Evolutionary conservation across 768 basidiomycete species (phyloP), one percentile per base, ranked within the genome.

Genomic region (Postia placenta): DNA sequence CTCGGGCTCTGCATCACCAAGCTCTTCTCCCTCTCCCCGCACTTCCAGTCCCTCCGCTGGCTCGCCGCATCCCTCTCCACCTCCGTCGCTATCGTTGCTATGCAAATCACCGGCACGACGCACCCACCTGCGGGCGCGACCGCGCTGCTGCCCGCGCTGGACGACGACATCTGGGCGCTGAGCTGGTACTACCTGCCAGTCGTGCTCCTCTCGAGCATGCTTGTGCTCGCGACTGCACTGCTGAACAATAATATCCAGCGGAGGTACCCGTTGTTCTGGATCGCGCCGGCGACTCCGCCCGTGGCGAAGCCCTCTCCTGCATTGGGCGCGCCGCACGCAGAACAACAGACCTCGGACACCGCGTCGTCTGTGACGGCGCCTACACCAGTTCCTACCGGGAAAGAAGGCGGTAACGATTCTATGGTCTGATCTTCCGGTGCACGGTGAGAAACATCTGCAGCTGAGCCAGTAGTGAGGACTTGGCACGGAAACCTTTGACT

Each of bases 91-190:
- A 54, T 62, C 30, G 72, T 76, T 15, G 56, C 67, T 20, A 79
- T 80, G 79, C 75, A 78, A 53, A 64, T 79, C 43, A 76, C 76
- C 7, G 60, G 59, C 9, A 80, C 74, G 5, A 71, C 70, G 7
- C 79, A 80, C 56, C 79, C 79, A 2, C 79, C 79, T 19, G 78
- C 76, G 44, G 80, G 78, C 49, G 79, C 76, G n/a, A 79, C 78
- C 1, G 76, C 78, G 19, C 64, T 80, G 27, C 64, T 80, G 9
- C 71, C 76, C 17, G 68, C 73, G 2, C 59, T 74, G 23, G 72
- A 70, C 55, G 51, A 64, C 12, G 66, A 74, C 14, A 60, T 76
- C 15, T 59, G 73, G 15, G 53, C 61, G n/a, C 24, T 44, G 17
- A 28, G 42, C 42, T 44, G 77, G 78, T 74, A 77, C 54, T 74